A percentile compares a stretch with the other conserved stretches of the same genome.
Conservation (phyloP, 257 asterid species). For the Ilex asprella region DNA sequence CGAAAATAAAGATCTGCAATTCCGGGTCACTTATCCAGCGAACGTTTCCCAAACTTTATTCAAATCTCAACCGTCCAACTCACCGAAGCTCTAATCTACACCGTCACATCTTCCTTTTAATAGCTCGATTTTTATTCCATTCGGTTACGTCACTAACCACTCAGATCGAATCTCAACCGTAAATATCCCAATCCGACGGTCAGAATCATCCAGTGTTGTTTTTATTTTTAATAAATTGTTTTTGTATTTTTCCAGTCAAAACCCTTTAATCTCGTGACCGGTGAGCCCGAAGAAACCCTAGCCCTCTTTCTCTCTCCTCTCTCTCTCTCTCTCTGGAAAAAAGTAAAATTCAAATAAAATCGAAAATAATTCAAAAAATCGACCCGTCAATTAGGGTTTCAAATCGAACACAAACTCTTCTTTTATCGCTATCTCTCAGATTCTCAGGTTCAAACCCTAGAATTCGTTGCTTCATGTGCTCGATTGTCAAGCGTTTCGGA, state of each 20-base stretch:
- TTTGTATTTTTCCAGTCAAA: slow-evolving; percentile 4
- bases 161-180: slow-evolving; percentile 23
- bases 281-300: slow-evolving; percentile 42
- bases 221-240: neutral
- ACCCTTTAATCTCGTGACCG: slow-evolving; percentile 19
- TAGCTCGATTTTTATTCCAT: slow-evolving; percentile 3
- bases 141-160: slow-evolving; percentile 10
- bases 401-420: slow-evolving; percentile 26
- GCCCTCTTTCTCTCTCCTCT: slow-evolving; percentile 24
- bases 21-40: neutral
- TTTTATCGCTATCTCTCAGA: slow-evolving; percentile 16
- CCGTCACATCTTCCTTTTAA: slow-evolving; percentile 7
- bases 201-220: slow-evolving; percentile 8
- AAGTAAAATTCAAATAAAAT: slow-evolving; percentile 16
- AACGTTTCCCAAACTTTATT: slow-evolving; percentile 1
- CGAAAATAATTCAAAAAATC: slow-evolving; percentile 8
- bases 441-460: slow-evolving; percentile 28
- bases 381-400: slow-evolving; percentile 67
- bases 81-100: too few relatives aligned
- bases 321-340: slow-evolving; percentile 23
- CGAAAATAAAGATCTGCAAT: too few relatives aligned
- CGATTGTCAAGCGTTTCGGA: slow-evolving; percentile 45
- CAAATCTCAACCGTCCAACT: slow-evolving; percentile 6
- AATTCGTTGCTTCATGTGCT: slow-evolving; percentile 13
- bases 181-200: slow-evolving; percentile 4